Evolutionary conservation across 2,329 filamentous ascomycete genomes (phyloP), one percentile per base, ranked within the genome.

Genomic region (Verticillium nubilum): DNA sequence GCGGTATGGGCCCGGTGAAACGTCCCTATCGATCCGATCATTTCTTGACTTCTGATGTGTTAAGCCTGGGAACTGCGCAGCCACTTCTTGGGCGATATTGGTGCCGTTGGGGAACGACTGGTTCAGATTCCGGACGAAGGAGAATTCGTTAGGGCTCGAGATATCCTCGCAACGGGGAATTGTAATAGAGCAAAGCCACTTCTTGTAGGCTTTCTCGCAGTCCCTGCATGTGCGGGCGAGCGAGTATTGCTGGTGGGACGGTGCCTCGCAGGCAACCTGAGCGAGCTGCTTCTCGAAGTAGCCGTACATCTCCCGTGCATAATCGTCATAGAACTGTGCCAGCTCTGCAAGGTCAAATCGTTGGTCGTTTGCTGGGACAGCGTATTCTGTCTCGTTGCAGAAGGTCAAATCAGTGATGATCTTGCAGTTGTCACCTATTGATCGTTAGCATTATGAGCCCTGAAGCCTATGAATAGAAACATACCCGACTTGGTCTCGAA

Each of bases 81-180:
- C 66, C 9, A 72, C 65, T 47, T 76, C 66, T 10, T 74, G 69
- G 1, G 79, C 74, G 0, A 86, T 74, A 2, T 67, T 68, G 0
- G 83, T 83, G n/a, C 88, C 86, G 69, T 96, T 89, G 19, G 88
- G 82, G 66, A 93, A 94, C 0, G 81, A 67, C 61, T 88, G 85
- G 31, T 80, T 85, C 58, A 92, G 82, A 68, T 94, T 95, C 53
- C 95, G 89, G 23, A 73, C 68, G 29, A 79, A 72, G 1, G 78
- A 74, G 1, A 73, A 58, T 15, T 79, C 77, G 1, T 72, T 67
- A n/a, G 35, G 53, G 55, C 80, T 84, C 56, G 81, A 84, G 67
- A 90, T 95, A 75, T 97, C 94, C 68, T 91, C 88, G 77, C 95
- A 99, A 29, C 93, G 90, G 1, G 95, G 95, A 62, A 99, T 95